Percentiles rank a stretch among this genome's conserved stretches.
Conservation (phyloP, 305 asterid species). For the Fraxinus sp. region DNA sequence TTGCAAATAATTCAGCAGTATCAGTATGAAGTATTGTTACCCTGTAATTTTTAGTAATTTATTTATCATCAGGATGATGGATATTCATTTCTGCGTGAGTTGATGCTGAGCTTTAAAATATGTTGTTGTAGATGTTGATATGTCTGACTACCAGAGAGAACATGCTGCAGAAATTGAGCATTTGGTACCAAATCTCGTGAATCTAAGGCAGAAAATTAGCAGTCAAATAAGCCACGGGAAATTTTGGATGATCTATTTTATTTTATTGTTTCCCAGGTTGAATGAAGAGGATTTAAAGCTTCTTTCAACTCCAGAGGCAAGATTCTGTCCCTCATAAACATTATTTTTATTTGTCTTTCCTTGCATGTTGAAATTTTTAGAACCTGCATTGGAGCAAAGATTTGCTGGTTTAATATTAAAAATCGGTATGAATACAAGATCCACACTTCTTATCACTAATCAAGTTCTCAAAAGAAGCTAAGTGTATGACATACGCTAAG, state of each 20-base stretch:
- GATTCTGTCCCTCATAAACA: conserved; percentile 23
- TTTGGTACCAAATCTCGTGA: conserved; percentile 59
- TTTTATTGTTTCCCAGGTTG: conserved; percentile 64
- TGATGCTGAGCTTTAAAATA: conserved; percentile 24
- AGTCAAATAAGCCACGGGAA: conserved; percentile 46
- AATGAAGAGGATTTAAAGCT: conserved; percentile 51
- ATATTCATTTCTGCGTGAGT: conserved; percentile 4
- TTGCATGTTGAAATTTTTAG: conserved; percentile 12
- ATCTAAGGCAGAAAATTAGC: conserved; percentile 51
- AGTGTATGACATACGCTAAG: not conserved
- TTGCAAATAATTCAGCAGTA: conserved; percentile 8
- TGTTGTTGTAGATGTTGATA: conserved; percentile 46
- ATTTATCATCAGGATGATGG: not conserved
- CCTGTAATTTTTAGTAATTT: not conserved
- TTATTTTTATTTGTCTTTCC: not conserved
- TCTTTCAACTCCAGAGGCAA: conserved; percentile 61
- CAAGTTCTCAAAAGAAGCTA: not conserved
- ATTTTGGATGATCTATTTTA: conserved; percentile 76
- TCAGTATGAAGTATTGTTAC: not conserved
- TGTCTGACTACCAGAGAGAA: conserved; percentile 66
- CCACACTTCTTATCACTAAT: not conserved
- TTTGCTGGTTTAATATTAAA: not conserved
- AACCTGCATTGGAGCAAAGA: conserved; percentile 7
- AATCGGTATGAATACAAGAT: conserved; percentile 1
- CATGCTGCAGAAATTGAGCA: conserved; percentile 59